A percentile compares a stretch with the other conserved stretches of the same genome.
Evolutionary conservation across 495 filamentous ascomycete genomes (phyloP).

Genomic region (Arthonia radiata): DNA sequence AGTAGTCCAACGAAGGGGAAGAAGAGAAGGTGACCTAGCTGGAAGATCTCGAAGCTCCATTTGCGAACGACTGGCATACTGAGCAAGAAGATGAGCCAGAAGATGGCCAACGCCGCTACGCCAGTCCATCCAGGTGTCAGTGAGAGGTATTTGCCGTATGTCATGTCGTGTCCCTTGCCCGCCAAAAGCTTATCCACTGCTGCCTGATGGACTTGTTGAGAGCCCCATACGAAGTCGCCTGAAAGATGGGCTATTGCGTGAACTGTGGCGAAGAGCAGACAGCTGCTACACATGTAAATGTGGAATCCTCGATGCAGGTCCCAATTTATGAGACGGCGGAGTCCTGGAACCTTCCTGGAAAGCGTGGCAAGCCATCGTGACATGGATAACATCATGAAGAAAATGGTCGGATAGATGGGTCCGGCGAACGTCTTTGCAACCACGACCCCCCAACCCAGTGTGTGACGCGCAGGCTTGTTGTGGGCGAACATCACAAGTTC

Average conservation of each 20-base stretch:
- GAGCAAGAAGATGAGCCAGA: slow-evolving; percentile 11
- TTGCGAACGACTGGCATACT: slow-evolving; percentile 13
- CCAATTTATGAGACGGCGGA: slow-evolving; percentile 18
- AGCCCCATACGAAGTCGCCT: slow-evolving; percentile 13
- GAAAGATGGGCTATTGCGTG: slow-evolving; percentile 16
- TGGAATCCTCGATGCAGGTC: slow-evolving; percentile 16
- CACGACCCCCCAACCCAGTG: slow-evolving; percentile 16
- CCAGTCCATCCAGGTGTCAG: slow-evolving; percentile 13
- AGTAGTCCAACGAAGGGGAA: slow-evolving; percentile 16
- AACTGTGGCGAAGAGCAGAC: slow-evolving; percentile 12
- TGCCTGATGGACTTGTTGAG: slow-evolving; percentile 9
- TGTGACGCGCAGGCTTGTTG: slow-evolving; percentile 5
- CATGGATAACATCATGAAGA: slow-evolving; percentile 18
- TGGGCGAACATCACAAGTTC: slow-evolving; percentile 15
- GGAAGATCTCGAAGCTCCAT: slow-evolving; percentile 15
- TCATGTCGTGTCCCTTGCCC: slow-evolving; percentile 8
- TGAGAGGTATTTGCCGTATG: slow-evolving; percentile 9
- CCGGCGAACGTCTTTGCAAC: slow-evolving; percentile 16
- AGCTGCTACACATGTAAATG: slow-evolving; percentile 13
- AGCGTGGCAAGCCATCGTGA: slow-evolving; percentile 14
- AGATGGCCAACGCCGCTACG: slow-evolving; percentile 10
- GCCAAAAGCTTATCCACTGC: no score
- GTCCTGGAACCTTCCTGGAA: slow-evolving; percentile 9
- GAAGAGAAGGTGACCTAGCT: slow-evolving; percentile 16
- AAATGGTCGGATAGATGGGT: slow-evolving; percentile 17